Conservation (phyloP, 2,329 filamentous ascomycete species). For the Whalleya microplaca region DNA sequence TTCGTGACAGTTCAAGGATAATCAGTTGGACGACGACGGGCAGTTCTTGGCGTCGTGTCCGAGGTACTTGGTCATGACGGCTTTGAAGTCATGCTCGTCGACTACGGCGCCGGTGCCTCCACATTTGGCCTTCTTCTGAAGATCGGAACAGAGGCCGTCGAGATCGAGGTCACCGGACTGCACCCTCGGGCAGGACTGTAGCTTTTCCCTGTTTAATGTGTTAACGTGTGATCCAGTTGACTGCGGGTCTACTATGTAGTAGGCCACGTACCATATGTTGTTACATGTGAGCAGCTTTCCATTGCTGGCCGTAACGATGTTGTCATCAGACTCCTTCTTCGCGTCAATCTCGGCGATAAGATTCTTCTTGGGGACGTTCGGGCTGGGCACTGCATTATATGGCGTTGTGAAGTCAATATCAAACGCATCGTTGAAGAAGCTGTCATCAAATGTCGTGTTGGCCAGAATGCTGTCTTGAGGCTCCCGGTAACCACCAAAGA, state of each 20-base stretch:
- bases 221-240: conserved; percentile 44
- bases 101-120: conserved; percentile 90
- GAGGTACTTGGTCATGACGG: conserved; percentile 69
- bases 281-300: conserved; percentile 78
- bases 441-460: conserved; percentile 71
- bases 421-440: conserved; percentile 75
- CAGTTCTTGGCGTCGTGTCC: conserved; percentile 42
- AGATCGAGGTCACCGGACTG: conserved; percentile 92
- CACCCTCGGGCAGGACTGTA: conserved; percentile 85
- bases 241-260: neutral
- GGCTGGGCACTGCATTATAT: conserved; percentile 67
- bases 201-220: conserved; percentile 71
- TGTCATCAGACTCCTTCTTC: conserved; percentile 69
- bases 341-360: conserved; percentile 80
- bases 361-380: conserved; percentile 55
- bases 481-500: conserved; percentile 93
- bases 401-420: conserved; percentile 81
- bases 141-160: conserved; percentile 87
- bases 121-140: conserved; percentile 95
- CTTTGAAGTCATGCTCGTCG: conserved; percentile 85
- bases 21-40: neutral
- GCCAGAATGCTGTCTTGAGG: conserved; percentile 79
- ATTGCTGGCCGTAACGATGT: conserved; percentile 62
- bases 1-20: neutral
- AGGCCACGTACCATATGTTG: conserved; percentile 80